A percentile compares a stretch with the other conserved stretches of the same genome.
Evolutionary conservation across 2,329 filamentous ascomycete genomes (phyloP).

Genomic region (Exophiala mesophila): DNA sequence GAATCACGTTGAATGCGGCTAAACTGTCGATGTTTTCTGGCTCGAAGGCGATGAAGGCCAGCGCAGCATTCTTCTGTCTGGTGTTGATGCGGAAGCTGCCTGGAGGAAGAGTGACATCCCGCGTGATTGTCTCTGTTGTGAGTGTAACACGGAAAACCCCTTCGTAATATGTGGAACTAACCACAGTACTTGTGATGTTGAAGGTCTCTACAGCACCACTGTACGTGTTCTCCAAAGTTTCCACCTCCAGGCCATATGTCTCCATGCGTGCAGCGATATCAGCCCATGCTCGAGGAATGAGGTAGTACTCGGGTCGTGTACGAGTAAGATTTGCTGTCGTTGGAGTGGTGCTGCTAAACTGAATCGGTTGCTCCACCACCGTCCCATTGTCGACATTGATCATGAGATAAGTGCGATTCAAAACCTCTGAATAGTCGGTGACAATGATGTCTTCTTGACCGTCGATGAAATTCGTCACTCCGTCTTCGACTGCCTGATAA

Average conservation of each 20-base stretch:
- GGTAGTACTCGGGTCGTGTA: conserved; percentile 3
- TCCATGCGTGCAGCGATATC: conserved; percentile 7
- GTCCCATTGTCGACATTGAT: conserved; percentile 5
- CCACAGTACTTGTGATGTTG: conserved; percentile 4
- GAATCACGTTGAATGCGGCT: conserved; percentile 12
- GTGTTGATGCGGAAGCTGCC: conserved; percentile 9
- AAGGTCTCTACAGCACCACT: conserved; percentile 5
- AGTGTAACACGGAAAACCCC: conserved; percentile 5
- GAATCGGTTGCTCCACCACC: conserved; percentile 1
- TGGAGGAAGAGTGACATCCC: conserved; percentile 4
- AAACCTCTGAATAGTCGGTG: conserved; percentile 5
- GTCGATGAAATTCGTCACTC: background rate
- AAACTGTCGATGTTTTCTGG: conserved; percentile 13
- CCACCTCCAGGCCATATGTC: conserved; percentile 6
- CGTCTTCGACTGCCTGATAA: background rate
- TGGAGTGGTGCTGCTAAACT: conserved; percentile 4
- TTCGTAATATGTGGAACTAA: background rate
- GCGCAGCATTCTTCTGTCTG: background rate
- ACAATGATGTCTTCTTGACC: background rate
- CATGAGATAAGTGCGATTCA: conserved; percentile 6
- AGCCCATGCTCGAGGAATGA: conserved; percentile 7
- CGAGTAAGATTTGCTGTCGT: background rate
- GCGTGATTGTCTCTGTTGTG: conserved; percentile 1
- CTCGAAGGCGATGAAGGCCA: conserved; percentile 7
- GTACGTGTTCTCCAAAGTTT: conserved; percentile 4